Base-by-base conservation (phyloP, 768 basidiomycete genomes). In the Pisolithus orientalis region DNA sequence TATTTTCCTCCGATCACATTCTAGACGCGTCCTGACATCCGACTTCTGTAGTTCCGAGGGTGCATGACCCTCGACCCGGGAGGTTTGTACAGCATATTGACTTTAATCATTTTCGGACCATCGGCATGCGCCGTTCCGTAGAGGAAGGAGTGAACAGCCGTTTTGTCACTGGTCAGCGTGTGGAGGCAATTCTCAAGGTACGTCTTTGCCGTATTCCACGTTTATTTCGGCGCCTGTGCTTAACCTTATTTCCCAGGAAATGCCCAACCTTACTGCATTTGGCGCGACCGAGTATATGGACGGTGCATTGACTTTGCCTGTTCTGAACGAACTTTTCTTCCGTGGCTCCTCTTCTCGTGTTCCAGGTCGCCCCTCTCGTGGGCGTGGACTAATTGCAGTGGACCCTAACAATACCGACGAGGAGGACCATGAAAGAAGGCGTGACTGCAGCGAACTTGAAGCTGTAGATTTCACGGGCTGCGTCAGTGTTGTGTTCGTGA, bases 241-340 rank as follows among this genome's bases (percentile, higher is more conserved):
- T 40, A 44, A 40, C 16, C 8, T 21, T 3, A 39, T 38, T 45
- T 58, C 55, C 25, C 62, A 94, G 91, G 92, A 95, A 78, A 83
- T 86, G 71, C 90, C 92, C 0, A 93, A 93, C 57, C 73, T 98
- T 10, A 75, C 75, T 16, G 78, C 84, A 8, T 92, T 99, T 57
- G 94, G 94, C n/a, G 94, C 92, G 5, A 97, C 95, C 2, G 95
- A 99, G 67, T 99, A 97, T 65, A 97, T 99, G 90, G 95, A 99
- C 59, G 86, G 90, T 4, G 86, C 95, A 1, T 75, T 99, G 39
- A 90, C 86, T 11, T 72, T 89, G 14, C 76, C 85, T 0, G 94
- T 98, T 16, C 73, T 99, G 10, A 88, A 84, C 50, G 95, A 97
- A 63, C 72, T 99, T 16, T 84, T 99, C 61, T 82, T 98, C 54